Evolutionary conservation across 2,329 filamentous ascomycete species (phyloP), one percentile per base, ranked within the genome.

Genomic region (Penicillium sp.): DNA sequence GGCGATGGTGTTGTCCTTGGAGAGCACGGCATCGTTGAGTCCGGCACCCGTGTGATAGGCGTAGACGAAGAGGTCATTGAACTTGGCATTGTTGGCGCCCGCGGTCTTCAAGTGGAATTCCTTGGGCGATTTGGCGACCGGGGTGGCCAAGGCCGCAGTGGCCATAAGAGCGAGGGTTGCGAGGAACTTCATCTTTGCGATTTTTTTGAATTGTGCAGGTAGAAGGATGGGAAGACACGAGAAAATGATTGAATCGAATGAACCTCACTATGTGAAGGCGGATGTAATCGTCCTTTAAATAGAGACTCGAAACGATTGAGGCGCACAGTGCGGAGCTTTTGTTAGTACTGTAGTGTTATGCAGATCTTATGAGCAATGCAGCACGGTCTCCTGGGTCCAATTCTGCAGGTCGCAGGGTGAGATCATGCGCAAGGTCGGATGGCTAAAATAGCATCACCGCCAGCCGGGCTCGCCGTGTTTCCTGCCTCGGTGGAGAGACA

Each of bases 21-120:
- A 56, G 12, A 72, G 57, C 4, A 70, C 67, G 8, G 66, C 67
- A 50, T 70, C 69, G 29, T 63, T 66, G 27, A 66, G 46, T 11
- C 66, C 69, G n/a, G 69, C 69, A 13, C 65, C 67, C n/a, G 67
- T 69, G 58, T 72, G 69, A 53, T 69, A 72, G 34, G 61, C 55
- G 27, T 61, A 61, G 29, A 72, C 57, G 29, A 66, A 71, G 45
- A 70, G 63, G 50, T 66, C 47, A 54, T 70, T 68, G 51, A 68
- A 62, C 1, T 58, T 40, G 0, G 52, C 24, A 40, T 62, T 58
- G 24, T 48, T 45, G 8, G 63, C 55, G 9, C 52, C 59, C n/a
- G 53, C 49, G 18, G 68, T 65, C 53, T 69, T 70, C 32, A 71
- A 56, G 45, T 61, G 55, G 53, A 69, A 69, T 29, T 55, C 44